Evolutionary conservation across 768 basidiomycete genomes (phyloP), one percentile per base, ranked within the genome.

Genomic region (Leccinum boreale): DNA sequence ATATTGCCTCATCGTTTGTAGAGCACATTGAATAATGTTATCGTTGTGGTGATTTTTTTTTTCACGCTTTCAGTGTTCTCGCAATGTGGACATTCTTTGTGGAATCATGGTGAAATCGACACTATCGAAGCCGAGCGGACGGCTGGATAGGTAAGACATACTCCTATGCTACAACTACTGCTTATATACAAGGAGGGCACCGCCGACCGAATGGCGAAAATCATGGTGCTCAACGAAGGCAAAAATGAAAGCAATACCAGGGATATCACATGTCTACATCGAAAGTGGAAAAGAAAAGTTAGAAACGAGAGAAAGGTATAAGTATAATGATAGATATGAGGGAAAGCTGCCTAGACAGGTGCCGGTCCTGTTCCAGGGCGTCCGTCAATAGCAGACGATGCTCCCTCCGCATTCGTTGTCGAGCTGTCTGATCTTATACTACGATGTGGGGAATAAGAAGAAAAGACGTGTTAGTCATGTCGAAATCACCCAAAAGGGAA

Each of bases 351-450:
- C 17, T 39, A 17, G 17, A 36, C 36, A 17, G 19, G 21, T 11
- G 45, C 6, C 21, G 21, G 8, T 45, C 44, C 2, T 3, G 21
- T 21, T 5, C 19, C 45, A 24, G n/a, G 52, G 19, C n/a, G 3
- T 11, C 17, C 9, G 9, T 58, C 48, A 58, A 51, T 58, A 58
- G 12, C 47, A 58, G n/a, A 58, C 1, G 8, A 59, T 2, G 2
- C 5, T 39, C 39, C 58, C 57, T 12, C 57, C 39, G 2, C 57
- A 24, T 35, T 61, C 55, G 35, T 39, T 45, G 33, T 64, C 63
- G 14, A 64, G 56, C 10, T 57, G 50, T 52, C 55, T 54, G 42
- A 64, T 64, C 29, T 58, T 58, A 57, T 46, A 28, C 63, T 64
- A 10, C 8, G 14, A 31, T 3, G 6, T 0, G 12, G 12, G 3